phyloP scores from a whole-genome alignment of 306 rosid genomes.

The Vigna mungo region DNA sequence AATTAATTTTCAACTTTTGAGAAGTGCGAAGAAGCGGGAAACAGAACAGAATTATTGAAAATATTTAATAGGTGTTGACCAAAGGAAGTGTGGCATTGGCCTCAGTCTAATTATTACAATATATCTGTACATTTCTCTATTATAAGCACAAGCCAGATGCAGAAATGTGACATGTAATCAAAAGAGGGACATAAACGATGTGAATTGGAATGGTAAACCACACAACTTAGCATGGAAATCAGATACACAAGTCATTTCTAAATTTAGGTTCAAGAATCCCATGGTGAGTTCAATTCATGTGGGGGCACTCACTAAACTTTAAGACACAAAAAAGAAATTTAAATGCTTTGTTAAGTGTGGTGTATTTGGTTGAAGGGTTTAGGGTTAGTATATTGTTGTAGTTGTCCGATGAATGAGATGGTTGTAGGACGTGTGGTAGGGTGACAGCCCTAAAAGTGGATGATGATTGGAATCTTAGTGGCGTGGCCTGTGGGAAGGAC shows the following conservation, averaged over 20 bases:
- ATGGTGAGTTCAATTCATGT: not conserved
- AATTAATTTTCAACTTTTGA: too few species aligned
- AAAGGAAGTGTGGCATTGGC: not conserved
- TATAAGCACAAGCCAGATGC: not conserved
- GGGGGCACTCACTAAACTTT: not conserved
- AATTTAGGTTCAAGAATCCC: not conserved
- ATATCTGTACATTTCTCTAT: not conserved
- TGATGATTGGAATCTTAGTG: slow-evolving; percentile 12
- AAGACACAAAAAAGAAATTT: too few species aligned
- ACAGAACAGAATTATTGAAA: too few species aligned
- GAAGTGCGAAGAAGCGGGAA: too few species aligned
- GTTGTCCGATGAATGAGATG: not conserved
- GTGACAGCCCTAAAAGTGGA: slow-evolving; percentile 5
- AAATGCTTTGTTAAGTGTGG: too few species aligned
- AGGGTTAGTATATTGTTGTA: not conserved
- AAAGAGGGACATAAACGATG: too few species aligned
- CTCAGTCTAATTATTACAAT: too few species aligned
- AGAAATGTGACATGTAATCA: too few species aligned
- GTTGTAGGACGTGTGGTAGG: not conserved
- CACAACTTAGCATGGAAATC: not conserved
- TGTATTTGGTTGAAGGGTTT: not conserved
- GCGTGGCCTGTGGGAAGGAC: slow-evolving; percentile 11
- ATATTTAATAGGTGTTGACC: too few species aligned
- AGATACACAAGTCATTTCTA: not conserved
- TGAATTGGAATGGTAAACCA: too few species aligned